A percentile compares a stretch with the other conserved stretches of the same genome.
These are phyloP conservation scores for Triticum aestivum DNA, from an alignment of 176 grass and related monocot species.

Conservation along the genomic window DNA sequence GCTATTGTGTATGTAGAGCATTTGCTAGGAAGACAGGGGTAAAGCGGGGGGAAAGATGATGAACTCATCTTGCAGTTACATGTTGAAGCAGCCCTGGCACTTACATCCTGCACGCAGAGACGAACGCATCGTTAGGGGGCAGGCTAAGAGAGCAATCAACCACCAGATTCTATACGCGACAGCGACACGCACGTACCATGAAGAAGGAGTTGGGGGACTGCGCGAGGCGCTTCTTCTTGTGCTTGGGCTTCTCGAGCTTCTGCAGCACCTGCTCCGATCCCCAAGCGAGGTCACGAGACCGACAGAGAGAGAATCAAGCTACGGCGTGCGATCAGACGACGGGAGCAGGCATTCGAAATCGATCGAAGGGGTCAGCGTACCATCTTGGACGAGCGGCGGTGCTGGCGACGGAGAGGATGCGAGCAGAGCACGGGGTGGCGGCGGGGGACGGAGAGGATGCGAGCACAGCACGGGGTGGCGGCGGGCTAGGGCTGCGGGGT, in stretches of 20 bases:
- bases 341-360: too few species aligned
- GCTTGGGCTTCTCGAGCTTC: constrained; percentile 86
- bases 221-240: constrained; percentile 89
- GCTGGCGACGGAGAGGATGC: neutral
- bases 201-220: constrained; percentile 79
- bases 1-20: too few species aligned
- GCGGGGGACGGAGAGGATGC: neutral
- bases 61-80: neutral
- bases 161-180: neutral
- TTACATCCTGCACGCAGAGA: neutral
- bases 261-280: constrained; percentile 48
- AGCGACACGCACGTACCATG: constrained; percentile 42
- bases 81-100: neutral
- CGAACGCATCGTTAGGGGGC: neutral
- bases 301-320: neutral
- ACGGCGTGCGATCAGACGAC: neutral
- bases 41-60: too few species aligned
- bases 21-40: too few species aligned
- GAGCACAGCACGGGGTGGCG: neutral
- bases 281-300: neutral
- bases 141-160: too few species aligned
- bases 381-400: neutral
- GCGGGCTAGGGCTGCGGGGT: neutral
- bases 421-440: neutral
- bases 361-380: neutral